Percentiles rank a stretch among this genome's conserved stretches.
phyloP scores from a whole-genome alignment of 2,329 filamentous ascomycete species.

The Stemphylium vesicarium region DNA sequence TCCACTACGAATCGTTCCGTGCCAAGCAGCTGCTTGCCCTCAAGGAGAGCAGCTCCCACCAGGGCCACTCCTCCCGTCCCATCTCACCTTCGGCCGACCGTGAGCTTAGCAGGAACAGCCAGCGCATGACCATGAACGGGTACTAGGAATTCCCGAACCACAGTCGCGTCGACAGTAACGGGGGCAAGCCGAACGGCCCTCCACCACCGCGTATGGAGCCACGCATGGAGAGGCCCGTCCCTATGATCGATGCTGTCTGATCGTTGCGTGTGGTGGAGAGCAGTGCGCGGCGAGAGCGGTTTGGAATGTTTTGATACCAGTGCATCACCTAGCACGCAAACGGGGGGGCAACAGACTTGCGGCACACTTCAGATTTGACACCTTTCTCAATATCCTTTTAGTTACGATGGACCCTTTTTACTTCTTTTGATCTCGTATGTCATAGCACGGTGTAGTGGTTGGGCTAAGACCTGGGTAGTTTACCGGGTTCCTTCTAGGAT shows the following conservation, averaged over 20 bases:
- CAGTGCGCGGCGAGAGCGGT: constrained; percentile 8
- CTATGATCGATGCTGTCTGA: constrained; percentile 36
- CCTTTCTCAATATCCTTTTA: constrained; percentile 47
- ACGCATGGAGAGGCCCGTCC: constrained; percentile 31
- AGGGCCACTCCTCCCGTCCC: constrained; percentile 78
- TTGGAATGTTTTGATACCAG: constrained; percentile 48
- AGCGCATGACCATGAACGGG: constrained; percentile 98
- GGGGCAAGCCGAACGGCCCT: constrained; percentile 30
- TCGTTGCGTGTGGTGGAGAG: not conserved
- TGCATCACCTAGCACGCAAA: constrained; percentile 44
- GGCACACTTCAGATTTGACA: constrained; percentile 37
- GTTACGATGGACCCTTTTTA: constrained; percentile 38
- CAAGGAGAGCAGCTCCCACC: constrained; percentile 94
- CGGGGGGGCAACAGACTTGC: constrained; percentile 22
- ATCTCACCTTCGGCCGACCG: constrained; percentile 95
- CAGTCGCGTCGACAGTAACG: constrained; percentile 40
- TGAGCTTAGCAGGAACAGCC: constrained; percentile 94
- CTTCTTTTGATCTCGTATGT: constrained; percentile 40
- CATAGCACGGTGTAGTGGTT: constrained; percentile 33
- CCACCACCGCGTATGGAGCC: constrained; percentile 32
- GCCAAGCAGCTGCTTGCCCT: constrained; percentile 97
- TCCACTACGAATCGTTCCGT: constrained; percentile 99
- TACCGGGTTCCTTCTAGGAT: constrained; percentile 28
- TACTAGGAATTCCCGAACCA: constrained; percentile 67
- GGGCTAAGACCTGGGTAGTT: constrained; percentile 26